phyloP scores from a whole-genome alignment of 768 basidiomycete genomes.

The Lyophyllum shimeji region DNA sequence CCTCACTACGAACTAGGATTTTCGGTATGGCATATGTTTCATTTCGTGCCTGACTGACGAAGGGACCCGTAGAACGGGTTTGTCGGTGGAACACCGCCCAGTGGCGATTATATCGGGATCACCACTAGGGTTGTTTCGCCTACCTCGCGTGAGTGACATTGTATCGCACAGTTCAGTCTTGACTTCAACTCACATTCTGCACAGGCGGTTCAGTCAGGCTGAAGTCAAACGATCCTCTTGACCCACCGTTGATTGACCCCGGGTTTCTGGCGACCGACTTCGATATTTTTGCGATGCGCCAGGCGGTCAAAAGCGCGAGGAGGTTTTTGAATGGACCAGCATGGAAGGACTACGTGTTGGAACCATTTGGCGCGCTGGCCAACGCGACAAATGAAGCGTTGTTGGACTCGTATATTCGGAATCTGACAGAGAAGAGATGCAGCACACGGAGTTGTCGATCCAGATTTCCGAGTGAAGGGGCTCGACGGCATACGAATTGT shows the following conservation, averaged over 20 bases:
- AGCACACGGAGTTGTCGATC: slow-evolving; percentile 17
- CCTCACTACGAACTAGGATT: slow-evolving; percentile 24
- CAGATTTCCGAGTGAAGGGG: slow-evolving; percentile 16
- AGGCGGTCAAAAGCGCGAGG: slow-evolving; percentile 15
- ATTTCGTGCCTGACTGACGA: background rate
- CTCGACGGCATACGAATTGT: slow-evolving; percentile 16
- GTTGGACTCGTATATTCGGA: slow-evolving; percentile 9
- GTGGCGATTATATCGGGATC: slow-evolving; percentile 15
- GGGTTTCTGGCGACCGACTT: slow-evolving; percentile 13
- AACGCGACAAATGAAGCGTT: slow-evolving; percentile 7
- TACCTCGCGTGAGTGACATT: slow-evolving; percentile 12
- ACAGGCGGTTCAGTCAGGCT: slow-evolving; percentile 12
- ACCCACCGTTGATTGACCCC: slow-evolving; percentile 16
- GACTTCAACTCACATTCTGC: background rate
- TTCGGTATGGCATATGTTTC: slow-evolving; percentile 5
- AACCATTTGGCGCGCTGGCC: slow-evolving; percentile 10
- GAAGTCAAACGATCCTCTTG: slow-evolving; percentile 11
- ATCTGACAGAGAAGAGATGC: slow-evolving; percentile 7
- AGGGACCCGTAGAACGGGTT: slow-evolving; percentile 12
- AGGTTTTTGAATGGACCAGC: slow-evolving; percentile 12
- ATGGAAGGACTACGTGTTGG: slow-evolving; percentile 14
- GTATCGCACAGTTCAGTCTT: background rate
- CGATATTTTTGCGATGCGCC: slow-evolving; percentile 14
- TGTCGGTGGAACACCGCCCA: slow-evolving; percentile 8
- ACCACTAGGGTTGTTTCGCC: slow-evolving; percentile 18